Evolutionary conservation across 495 filamentous ascomycete species (phyloP).

Genomic region (Penicillium canescens): DNA sequence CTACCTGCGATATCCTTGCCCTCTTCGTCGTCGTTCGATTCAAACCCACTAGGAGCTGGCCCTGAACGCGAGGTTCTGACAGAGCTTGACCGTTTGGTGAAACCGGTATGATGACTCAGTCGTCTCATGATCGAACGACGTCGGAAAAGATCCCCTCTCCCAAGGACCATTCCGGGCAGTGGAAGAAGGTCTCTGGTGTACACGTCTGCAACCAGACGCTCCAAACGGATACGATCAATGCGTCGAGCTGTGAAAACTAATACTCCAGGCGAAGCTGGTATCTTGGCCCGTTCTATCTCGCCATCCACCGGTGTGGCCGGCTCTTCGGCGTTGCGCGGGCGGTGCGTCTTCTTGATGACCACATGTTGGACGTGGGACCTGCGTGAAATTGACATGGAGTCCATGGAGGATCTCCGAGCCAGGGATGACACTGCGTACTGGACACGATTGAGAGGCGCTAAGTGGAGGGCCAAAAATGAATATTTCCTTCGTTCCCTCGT

Average conservation of each 20-base stretch:
- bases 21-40: constrained; percentile 13
- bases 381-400: constrained; percentile 70
- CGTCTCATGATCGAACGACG: constrained; percentile 80
- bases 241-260: constrained; percentile 60
- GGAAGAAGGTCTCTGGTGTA: constrained; percentile 85
- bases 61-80: constrained; percentile 18
- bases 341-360: constrained; percentile 87
- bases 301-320: constrained; percentile 13
- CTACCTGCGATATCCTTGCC: constrained; percentile 11
- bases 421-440: constrained; percentile 72
- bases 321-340: constrained; percentile 55
- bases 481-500: constrained; percentile 33
- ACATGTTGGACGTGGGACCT: constrained; percentile 60
- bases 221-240: constrained; percentile 74
- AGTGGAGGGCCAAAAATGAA: constrained; percentile 60
- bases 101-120: constrained; percentile 54
- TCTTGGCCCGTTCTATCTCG: constrained; percentile 36
- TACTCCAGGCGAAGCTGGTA: constrained; percentile 13
- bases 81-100: constrained; percentile 36
- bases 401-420: constrained; percentile 76
- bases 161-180: constrained; percentile 78
- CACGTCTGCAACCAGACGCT: constrained; percentile 70
- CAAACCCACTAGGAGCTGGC: constrained; percentile 12
- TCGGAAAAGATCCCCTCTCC: constrained; percentile 61
- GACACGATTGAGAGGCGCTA: constrained; percentile 72